Evolutionary conservation across 106 monocot species (phyloP).

Genomic region (Acanthochlamys bracteata): DNA sequence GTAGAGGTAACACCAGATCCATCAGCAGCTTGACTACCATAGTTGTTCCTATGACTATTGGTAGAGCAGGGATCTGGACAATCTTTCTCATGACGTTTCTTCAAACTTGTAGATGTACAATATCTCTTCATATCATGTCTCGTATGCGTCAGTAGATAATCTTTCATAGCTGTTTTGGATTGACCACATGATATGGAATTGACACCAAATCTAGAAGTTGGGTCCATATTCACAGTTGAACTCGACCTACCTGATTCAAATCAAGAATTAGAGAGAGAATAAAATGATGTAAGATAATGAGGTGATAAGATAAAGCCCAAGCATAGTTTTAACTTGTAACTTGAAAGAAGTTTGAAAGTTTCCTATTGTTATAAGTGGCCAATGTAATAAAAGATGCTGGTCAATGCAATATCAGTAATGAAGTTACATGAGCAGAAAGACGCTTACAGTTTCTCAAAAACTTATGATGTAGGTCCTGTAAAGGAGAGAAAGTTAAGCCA

Average conservation of each 20-base stretch:
- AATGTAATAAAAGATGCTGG: no score
- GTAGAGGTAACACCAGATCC: conserved; percentile 75
- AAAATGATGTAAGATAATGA: no score
- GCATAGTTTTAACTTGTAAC: no score
- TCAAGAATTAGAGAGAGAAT: not conserved
- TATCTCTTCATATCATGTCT: not conserved
- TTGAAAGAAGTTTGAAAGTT: no score
- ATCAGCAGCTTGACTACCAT: conserved; percentile 62
- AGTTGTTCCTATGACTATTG: conserved; percentile 23
- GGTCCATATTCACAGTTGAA: conserved; percentile 10
- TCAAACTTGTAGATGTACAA: conserved; percentile 9
- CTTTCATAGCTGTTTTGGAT: conserved; percentile 7
- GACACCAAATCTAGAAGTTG: conserved; percentile 5
- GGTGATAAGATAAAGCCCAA: no score
- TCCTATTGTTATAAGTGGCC: no score
- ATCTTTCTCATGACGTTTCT: conserved; percentile 14
- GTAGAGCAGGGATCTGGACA: conserved; percentile 5
- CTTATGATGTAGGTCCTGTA: conserved; percentile 85
- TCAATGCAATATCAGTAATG: no score
- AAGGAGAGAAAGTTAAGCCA: not conserved
- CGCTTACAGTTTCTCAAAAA: conserved; percentile 51
- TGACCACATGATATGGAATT: conserved; percentile 16
- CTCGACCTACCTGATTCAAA: conserved; percentile 18
- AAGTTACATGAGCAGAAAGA: no score
- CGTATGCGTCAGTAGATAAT: no score